A percentile compares a stretch with the other conserved stretches of the same genome.
Conservation (phyloP, 2,329 filamentous ascomycete species). For the Arachnopeziza araneosa region DNA sequence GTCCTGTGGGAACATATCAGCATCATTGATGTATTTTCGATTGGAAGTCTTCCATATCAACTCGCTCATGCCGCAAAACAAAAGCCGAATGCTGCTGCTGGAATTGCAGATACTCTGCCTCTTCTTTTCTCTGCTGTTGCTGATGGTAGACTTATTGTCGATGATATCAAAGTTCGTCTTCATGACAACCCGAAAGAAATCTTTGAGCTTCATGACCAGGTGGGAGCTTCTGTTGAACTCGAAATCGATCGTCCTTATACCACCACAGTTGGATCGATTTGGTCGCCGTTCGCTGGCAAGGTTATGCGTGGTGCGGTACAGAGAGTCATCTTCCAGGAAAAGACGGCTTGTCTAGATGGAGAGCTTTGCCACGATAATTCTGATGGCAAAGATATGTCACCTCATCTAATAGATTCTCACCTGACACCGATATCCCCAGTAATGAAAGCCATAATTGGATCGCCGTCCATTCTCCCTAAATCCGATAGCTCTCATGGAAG, state of each 20-base stretch:
- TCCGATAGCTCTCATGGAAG: conserved; percentile 33
- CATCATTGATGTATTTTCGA: conserved; percentile 73
- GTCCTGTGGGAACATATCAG: conserved; percentile 69
- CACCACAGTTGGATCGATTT: conserved; percentile 45
- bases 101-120: conserved; percentile 68
- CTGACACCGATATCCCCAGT: conserved; percentile 49
- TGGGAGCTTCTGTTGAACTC: conserved; percentile 66
- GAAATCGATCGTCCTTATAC: conserved; percentile 69
- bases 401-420: conserved; percentile 43
- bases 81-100: conserved; percentile 53
- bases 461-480: conserved; percentile 25
- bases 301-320: conserved; percentile 65
- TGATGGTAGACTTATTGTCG: conserved; percentile 66
- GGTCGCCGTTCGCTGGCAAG: conserved; percentile 70
- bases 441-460: conserved; percentile 41
- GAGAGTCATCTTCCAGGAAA: conserved; percentile 69
- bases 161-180: conserved; percentile 65
- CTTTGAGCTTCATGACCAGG: conserved; percentile 76
- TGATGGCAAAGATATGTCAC: conserved; percentile 71
- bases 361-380: conserved; percentile 50
- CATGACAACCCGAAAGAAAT: conserved; percentile 77
- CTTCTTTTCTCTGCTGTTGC: conserved; percentile 70
- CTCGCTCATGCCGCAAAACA: conserved; percentile 52
- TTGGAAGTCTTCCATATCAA: conserved; percentile 74
- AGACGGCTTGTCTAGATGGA: conserved; percentile 70